Evolutionary conservation across 768 basidiomycete species (phyloP).

Genomic region (Russula vinacea): DNA sequence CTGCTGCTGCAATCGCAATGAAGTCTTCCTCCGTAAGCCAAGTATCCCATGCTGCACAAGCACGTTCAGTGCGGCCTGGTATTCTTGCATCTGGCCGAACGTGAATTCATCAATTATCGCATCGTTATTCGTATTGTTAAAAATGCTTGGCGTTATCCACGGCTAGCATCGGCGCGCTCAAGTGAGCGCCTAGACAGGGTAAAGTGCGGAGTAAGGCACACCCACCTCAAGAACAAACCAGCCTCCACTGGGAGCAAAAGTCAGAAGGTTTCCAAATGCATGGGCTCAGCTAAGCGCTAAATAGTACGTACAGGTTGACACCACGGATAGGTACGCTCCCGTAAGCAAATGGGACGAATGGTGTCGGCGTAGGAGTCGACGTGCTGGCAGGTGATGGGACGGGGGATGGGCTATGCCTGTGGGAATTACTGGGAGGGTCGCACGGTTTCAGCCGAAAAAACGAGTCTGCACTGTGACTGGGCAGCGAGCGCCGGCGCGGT

Average conservation of each 20-base stretch:
- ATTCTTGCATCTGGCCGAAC: slow-evolving; percentile 51
- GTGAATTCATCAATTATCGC: slow-evolving; percentile 62
- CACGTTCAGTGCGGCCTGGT: slow-evolving; percentile 41
- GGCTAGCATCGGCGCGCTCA: slow-evolving; percentile 46
- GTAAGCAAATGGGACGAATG: slow-evolving; percentile 42
- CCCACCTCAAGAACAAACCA: slow-evolving; percentile 62
- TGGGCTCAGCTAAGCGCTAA: background rate
- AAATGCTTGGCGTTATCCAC: slow-evolving; percentile 77
- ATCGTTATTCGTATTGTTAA: slow-evolving; percentile 56
- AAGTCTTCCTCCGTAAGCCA: slow-evolving; percentile 75
- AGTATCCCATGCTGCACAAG: slow-evolving; percentile 58
- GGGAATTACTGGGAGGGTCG: no score
- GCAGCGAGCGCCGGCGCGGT: slow-evolving; percentile 18
- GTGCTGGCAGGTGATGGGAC: slow-evolving; percentile 14
- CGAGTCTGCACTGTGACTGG: slow-evolving; percentile 33
- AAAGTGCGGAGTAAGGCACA: background rate
- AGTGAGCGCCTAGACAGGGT: background rate
- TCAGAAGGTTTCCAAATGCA: background rate
- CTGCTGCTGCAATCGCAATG: slow-evolving; percentile 57
- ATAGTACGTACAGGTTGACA: slow-evolving; percentile 54
- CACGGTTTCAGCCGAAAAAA: slow-evolving; percentile 12
- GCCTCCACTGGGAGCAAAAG: slow-evolving; percentile 46
- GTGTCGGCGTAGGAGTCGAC: slow-evolving; percentile 32
- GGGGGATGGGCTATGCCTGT: no score
- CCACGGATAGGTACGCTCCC: slow-evolving; percentile 49